A percentile compares a stretch with the other conserved stretches of the same genome.
These are phyloP conservation scores for Echeveria elegans DNA, from an alignment of 164 flowering plant species.

Conservation along the genomic window DNA sequence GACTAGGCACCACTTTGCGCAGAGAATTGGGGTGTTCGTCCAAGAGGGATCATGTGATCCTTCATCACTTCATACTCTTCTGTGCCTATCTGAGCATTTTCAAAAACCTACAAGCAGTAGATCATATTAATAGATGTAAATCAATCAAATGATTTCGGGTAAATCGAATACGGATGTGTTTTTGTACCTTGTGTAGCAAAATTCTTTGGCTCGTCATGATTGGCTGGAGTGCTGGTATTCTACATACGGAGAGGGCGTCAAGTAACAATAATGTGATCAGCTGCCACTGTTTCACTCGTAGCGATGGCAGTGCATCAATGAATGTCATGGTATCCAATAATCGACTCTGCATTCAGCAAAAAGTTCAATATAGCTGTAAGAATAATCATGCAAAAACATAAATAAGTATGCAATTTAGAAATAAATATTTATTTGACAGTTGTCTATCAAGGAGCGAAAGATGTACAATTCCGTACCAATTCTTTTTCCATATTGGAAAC, in stretches of 20 bases:
- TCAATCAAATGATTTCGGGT: too few species aligned
- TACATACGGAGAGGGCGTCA: constrained; percentile 70
- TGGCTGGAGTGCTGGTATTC: constrained; percentile 53
- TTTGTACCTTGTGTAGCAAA: constrained; percentile 61
- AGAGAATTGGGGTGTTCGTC: constrained; percentile 56
- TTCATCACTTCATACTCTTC: too few species aligned
- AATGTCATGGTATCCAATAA: constrained; percentile 78
- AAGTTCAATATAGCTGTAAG: neutral
- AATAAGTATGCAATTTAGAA: too few species aligned
- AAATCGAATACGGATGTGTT: too few species aligned
- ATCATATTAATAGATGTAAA: too few species aligned
- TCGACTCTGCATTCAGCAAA: constrained; percentile 29
- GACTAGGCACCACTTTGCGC: too few species aligned
- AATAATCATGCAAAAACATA: too few species aligned
- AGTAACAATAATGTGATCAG: constrained; percentile 58
- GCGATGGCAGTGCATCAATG: constrained; percentile 61
- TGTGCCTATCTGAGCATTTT: too few species aligned
- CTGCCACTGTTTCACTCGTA: constrained; percentile 77
- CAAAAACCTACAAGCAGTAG: constrained; percentile 9
- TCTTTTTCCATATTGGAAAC: too few species aligned
- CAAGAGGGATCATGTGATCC: constrained; percentile 65
- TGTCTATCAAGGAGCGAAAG: neutral
- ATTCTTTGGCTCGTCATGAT: too few species aligned
- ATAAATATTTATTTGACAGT: too few species aligned
- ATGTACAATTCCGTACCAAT: constrained; percentile 32